Percentiles rank a stretch among this genome's conserved stretches.
Evolutionary conservation across 208 protist genomes (phyloP).

Genomic region (Lotmaria passim): DNA sequence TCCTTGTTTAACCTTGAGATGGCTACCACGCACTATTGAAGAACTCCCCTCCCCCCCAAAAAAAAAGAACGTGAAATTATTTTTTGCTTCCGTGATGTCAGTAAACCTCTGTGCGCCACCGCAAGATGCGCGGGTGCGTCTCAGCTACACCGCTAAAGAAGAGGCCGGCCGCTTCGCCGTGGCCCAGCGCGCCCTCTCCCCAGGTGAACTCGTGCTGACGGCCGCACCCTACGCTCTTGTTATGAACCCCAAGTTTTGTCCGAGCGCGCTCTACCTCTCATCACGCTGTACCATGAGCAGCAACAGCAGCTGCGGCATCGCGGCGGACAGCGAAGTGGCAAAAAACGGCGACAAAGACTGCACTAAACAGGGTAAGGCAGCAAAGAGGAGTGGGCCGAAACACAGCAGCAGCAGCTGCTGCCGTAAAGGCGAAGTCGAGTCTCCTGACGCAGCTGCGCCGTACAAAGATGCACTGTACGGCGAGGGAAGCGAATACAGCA

Average conservation of each 20-base stretch:
- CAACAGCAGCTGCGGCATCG: not conserved
- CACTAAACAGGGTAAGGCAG: not conserved
- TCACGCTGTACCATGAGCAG: conserved; percentile 20
- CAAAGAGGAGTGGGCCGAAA: conserved; percentile 12
- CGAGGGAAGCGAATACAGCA: not conserved
- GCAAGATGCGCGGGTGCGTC: conserved; percentile 31
- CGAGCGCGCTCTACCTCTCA: conserved; percentile 55
- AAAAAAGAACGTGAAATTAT: too few species aligned
- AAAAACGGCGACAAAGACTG: not conserved
- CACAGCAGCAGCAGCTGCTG: too few species aligned
- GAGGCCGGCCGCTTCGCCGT: conserved; percentile 54
- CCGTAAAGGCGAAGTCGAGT: too few species aligned
- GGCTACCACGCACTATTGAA: too few species aligned
- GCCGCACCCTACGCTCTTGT: conserved; percentile 55
- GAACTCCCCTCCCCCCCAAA: too few species aligned
- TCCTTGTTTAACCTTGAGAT: too few species aligned
- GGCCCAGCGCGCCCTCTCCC: conserved; percentile 43
- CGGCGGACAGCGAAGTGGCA: not conserved
- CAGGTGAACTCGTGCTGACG: conserved; percentile 68
- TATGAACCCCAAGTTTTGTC: conserved; percentile 50
- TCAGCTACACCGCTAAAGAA: conserved; percentile 40
- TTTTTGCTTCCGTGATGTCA: too few species aligned
- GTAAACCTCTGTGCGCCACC: not conserved
- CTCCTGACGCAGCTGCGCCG: too few species aligned
- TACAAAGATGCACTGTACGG: conserved; percentile 14